A percentile compares a stretch with the other conserved stretches of the same genome.
These are phyloP conservation scores for Tardiomyces depauwii DNA, from an alignment of 1,139 yeast species.

Conservation along the genomic window DNA sequence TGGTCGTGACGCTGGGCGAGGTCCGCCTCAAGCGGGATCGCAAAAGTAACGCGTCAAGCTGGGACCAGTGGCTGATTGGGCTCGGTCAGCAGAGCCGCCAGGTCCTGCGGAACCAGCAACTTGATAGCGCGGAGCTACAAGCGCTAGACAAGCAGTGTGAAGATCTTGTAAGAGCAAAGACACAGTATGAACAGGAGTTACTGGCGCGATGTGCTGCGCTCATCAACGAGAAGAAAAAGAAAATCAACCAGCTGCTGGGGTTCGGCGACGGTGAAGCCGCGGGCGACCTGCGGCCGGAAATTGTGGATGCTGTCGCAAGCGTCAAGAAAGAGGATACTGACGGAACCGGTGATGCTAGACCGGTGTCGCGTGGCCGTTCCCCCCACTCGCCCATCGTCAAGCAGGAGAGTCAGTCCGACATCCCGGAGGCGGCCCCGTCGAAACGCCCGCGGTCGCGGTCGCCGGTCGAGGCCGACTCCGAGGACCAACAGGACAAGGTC, in stretches of 20 bases:
- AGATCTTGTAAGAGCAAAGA: slow-evolving; percentile 11
- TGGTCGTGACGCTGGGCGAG: background rate
- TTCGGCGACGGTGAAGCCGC: slow-evolving; percentile 9
- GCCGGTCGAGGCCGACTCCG: too few species aligned
- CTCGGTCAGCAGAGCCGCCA: background rate
- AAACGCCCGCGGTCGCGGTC: too few species aligned
- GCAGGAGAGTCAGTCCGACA: background rate
- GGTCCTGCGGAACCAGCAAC: background rate
- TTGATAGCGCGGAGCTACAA: background rate
- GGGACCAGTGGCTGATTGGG: background rate
- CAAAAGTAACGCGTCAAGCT: background rate
- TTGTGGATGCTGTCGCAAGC: slow-evolving; percentile 7
- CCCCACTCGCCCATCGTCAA: background rate
- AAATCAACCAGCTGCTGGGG: slow-evolving; percentile 9
- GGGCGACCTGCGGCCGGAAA: slow-evolving; percentile 8
- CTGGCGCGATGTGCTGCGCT: slow-evolving; percentile 16
- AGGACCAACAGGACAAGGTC: too few species aligned
- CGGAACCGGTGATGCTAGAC: background rate
- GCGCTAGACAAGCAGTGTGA: slow-evolving; percentile 2
- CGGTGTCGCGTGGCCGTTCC: too few species aligned
- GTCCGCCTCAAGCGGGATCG: background rate
- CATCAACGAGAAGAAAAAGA: slow-evolving; percentile 18
- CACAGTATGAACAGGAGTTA: slow-evolving; percentile 13
- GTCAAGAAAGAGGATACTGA: slow-evolving; percentile 5
- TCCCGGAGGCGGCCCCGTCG: too few species aligned